Base-by-base conservation (phyloP, 2,329 filamentous ascomycete species). In the Aspergillus awamori region DNA sequence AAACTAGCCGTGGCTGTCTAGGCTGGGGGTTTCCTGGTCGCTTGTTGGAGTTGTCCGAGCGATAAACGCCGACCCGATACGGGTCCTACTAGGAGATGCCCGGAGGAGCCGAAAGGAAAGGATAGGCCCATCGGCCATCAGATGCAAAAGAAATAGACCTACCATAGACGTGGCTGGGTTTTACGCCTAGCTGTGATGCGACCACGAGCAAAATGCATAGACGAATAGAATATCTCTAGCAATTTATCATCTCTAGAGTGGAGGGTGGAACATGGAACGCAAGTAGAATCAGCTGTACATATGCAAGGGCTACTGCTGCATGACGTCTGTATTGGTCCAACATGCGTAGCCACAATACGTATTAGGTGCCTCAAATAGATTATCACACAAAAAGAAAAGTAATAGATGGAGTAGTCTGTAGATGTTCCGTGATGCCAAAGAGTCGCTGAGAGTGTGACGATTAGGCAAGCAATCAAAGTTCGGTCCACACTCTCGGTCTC, bases 401-500 rank as follows among this genome's bases (percentile, higher is more conserved):
- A 26, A 26, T 26, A 26, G 26, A 5, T 26, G 26, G 6, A 5
- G 26, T 26, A 26, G 4, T 26, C 26, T 7, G 26, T 26, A 26
- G 26, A 26, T 26, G 26, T 26, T 26, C 26, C 26, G 4, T 26
- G 4, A 26, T 26, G 26, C 26, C 6, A 26, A 5, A 26, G 26
- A 7, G 4, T 26, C 26, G 26, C 26, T 36, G 33, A 36, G 30
- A 33, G 11, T 2, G 28, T 36, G 30, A 36, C 30, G 10, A 36
- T 36, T 36, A 13, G 33, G 10, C 45, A 49, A 49, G 5, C 20
- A 51, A 30, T 2, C 15, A 30, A 28, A 51, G 28, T 28, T 51
- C 6, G 30, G 13, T 53, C 17, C 39, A 26, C 52, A 30, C 30
- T 13, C 8, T 60, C 65, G 66, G 66, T 36, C 15, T 39, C 66